Evolutionary conservation across 768 basidiomycete genomes (phyloP), one percentile per base, ranked within the genome.

Genomic region (Piloderma croceum): DNA sequence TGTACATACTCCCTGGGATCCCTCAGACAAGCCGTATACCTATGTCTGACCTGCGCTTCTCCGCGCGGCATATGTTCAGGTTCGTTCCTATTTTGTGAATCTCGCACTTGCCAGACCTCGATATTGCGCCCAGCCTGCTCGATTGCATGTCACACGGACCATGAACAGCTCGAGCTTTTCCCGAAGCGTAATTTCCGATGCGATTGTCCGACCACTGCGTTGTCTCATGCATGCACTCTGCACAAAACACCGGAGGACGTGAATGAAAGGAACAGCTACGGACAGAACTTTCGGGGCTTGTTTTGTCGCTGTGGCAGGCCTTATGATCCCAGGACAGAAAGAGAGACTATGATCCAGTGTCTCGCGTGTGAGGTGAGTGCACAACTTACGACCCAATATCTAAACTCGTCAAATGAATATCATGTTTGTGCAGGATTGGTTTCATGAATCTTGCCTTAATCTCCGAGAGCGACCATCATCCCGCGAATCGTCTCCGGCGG

Each of bases 321-420:
- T 31, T 91, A 91, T 52, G 81, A 90, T 54, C 73, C 83, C 22
- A 71, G 73, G 49, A 77, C 65, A 15, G 89, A 91, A 62, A 60
- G 59, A 44, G 89, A 91, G 63, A 84, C 87, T 3, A 91, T 91
- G 89, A 81, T 90, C 22, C 89, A 91, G 63, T 91, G 89, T 57
- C 62, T 90, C 38, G 67, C 78, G 13, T 91, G 89, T 60, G 89
- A 91, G 73, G 88, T 90, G 48, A 54, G 76, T 69, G 42, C 27
- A 38, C 6, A 19, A 17, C 42, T 25, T 36, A 20, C 19, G n/a
- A n/a, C 48, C 22, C 20, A 19, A 13, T 40, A 29, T 45, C 34
- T 27, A 48, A 11, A 22, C 36, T 23, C 12, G 17, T 24, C 6
- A 21, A 6, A 24, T 10, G 23, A 34, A 46, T n/a, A n/a, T n/a